phyloP scores from a whole-genome alignment of 306 rosid genomes.

The Aeschynomene evenia region DNA sequence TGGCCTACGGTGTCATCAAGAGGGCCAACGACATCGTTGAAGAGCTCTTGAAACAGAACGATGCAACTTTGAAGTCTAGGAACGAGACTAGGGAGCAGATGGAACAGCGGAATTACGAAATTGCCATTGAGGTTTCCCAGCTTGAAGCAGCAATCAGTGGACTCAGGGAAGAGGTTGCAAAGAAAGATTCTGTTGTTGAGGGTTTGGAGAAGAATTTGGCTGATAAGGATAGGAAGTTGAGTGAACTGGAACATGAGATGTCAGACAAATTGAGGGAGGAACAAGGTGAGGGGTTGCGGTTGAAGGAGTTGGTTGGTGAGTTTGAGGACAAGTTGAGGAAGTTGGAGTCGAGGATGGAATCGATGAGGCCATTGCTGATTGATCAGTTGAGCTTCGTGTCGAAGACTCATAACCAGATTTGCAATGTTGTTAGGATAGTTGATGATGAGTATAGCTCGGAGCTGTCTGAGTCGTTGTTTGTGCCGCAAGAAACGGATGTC shows the following conservation, averaged over 20 bases:
- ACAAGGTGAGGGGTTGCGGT: conserved; percentile 51
- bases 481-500: conserved; percentile 83
- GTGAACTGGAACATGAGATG: conserved; percentile 52
- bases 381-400: conserved; percentile 81
- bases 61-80: conserved; percentile 65
- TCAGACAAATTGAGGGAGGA: conserved; percentile 49
- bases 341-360: conserved; percentile 53
- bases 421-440: conserved; percentile 52
- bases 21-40: conserved; percentile 92
- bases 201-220: conserved; percentile 59
- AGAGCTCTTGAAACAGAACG: conserved; percentile 75
- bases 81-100: conserved; percentile 89
- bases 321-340: conserved; percentile 64
- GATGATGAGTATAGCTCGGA: conserved; percentile 60
- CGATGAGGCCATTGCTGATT: conserved; percentile 67
- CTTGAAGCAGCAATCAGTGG: conserved; percentile 82
- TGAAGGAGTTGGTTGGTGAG: conserved; percentile 63
- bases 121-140: conserved; percentile 96
- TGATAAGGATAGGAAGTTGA: conserved; percentile 57
- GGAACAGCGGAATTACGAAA: conserved; percentile 91
- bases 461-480: conserved; percentile 77
- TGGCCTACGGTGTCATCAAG: conserved; percentile 83
- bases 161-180: conserved; percentile 78
- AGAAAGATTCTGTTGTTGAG: conserved; percentile 52
- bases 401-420: conserved; percentile 73